Evolutionary conservation across 148 eudicot genomes (phyloP).

Genomic region (Nepenthes gracilis): DNA sequence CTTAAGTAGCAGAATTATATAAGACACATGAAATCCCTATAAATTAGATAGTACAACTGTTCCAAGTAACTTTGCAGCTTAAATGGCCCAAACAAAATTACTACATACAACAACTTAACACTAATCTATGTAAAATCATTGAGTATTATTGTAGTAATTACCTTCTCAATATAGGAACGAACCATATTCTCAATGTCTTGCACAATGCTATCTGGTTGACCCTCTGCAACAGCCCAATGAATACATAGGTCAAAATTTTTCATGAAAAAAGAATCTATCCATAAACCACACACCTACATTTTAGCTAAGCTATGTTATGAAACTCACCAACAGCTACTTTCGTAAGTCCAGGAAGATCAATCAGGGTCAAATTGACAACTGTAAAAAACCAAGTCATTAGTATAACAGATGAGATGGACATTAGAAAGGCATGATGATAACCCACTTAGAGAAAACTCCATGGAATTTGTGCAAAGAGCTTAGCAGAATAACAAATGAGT

Average conservation of each 20-base stretch:
- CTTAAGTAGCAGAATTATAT: too few species aligned
- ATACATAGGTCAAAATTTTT: background rate
- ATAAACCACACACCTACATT: background rate
- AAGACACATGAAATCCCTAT: too few species aligned
- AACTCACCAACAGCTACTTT: conserved; percentile 96
- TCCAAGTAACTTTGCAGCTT: too few species aligned
- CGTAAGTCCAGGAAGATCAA: conserved; percentile 99
- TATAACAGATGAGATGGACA: conserved; percentile 7
- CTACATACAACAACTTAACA: too few species aligned
- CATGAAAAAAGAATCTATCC: background rate
- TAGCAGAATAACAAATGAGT: too few species aligned
- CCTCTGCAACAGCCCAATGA: conserved; percentile 45
- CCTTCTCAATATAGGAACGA: conserved; percentile 45
- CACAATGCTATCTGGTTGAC: conserved; percentile 31
- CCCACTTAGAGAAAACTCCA: background rate
- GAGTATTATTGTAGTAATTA: background rate
- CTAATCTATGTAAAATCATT: too few species aligned
- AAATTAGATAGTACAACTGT: too few species aligned
- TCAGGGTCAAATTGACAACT: conserved; percentile 95
- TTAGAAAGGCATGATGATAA: background rate
- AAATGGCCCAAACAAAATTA: too few species aligned
- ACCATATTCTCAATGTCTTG: conserved; percentile 48
- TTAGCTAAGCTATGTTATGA: background rate
- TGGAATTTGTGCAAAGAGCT: too few species aligned
- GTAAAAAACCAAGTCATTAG: conserved; percentile 15